A percentile compares a stretch with the other conserved stretches of the same genome.
phyloP scores from a whole-genome alignment of 2,329 filamentous ascomycete species.

The Epicoccum sorghinum region DNA sequence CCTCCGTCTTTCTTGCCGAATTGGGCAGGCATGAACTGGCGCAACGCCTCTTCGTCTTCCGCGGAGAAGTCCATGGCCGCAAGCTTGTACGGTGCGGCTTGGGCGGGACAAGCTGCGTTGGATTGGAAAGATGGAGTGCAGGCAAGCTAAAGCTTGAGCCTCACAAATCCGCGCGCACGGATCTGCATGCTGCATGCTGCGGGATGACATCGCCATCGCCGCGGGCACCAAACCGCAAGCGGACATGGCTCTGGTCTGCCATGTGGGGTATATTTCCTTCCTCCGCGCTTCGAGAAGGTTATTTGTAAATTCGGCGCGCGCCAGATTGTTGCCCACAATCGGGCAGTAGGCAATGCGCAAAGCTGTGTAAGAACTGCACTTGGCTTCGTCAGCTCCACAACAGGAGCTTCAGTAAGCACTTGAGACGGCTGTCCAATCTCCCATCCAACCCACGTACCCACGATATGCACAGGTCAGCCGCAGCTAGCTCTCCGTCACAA shows the following conservation, averaged over 20 bases:
- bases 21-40: slow-evolving; percentile 76
- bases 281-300: neutral
- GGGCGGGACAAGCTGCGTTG: no score
- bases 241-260: neutral
- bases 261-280: neutral
- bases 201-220: slow-evolving; percentile 19
- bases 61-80: slow-evolving; percentile 37
- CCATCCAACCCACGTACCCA: neutral
- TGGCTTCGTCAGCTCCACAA: neutral
- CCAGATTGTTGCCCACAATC: no score
- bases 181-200: neutral
- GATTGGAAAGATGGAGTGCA: neutral
- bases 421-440: neutral
- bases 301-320: neutral
- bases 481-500: neutral
- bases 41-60: slow-evolving; percentile 69
- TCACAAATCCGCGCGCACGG: slow-evolving; percentile 1
- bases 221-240: slow-evolving; percentile 1
- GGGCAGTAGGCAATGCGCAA: no score
- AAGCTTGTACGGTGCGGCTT: no score
- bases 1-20: slow-evolving; percentile 84
- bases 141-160: neutral
- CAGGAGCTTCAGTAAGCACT: neutral
- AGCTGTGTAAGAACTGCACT: neutral
- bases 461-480: no score